Evolutionary conservation across 2,329 filamentous ascomycete species (phyloP).

Genomic region (Ophiostoma pallidulum): DNA sequence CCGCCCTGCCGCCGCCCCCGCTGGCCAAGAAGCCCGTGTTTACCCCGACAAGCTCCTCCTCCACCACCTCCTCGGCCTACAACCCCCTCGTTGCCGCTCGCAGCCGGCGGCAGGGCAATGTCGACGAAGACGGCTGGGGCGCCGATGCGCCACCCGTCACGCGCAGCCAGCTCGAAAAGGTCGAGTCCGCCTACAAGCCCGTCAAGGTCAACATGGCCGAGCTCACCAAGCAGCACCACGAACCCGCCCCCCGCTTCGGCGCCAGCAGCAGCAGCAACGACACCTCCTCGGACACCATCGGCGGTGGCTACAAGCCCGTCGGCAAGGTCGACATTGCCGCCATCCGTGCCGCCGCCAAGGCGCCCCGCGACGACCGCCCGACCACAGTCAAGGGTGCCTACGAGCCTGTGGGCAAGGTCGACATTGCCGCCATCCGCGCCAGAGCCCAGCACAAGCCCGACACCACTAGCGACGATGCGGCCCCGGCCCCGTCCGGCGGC

Average conservation of each 20-base stretch:
- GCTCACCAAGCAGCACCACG: slow-evolving; percentile 62
- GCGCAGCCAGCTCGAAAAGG: slow-evolving; percentile 80
- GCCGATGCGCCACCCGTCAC: slow-evolving; percentile 86
- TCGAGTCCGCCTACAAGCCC: slow-evolving; percentile 84
- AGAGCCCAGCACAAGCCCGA: slow-evolving; percentile 12
- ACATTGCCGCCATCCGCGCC: slow-evolving; percentile 83
- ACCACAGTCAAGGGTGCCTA: slow-evolving; percentile 85
- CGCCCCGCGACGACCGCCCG: slow-evolving; percentile 66
- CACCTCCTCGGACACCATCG: slow-evolving; percentile 55
- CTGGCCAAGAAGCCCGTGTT: slow-evolving; percentile 86
- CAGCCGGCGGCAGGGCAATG: slow-evolving; percentile 47
- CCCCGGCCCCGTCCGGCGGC: slow-evolving; percentile 11
- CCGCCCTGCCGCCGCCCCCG: slow-evolving; percentile 60
- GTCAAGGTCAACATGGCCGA: slow-evolving; percentile 92
- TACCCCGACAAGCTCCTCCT: slow-evolving; percentile 56
- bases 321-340: slow-evolving; percentile 97
- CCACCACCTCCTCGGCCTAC: slow-evolving; percentile 37
- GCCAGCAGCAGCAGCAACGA: slow-evolving; percentile 34
- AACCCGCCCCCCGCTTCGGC: slow-evolving; percentile 49
- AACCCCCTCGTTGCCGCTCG: slow-evolving; percentile 61
- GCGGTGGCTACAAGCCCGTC: slow-evolving; percentile 81
- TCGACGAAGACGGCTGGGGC: slow-evolving; percentile 88
- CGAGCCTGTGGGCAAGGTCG: slow-evolving; percentile 90
- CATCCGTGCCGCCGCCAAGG: slow-evolving; percentile 66
- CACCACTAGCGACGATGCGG: slow-evolving; percentile 4